Base-by-base conservation (phyloP, 768 basidiomycete species). In the Lanmaoa pseudosensibilis region DNA sequence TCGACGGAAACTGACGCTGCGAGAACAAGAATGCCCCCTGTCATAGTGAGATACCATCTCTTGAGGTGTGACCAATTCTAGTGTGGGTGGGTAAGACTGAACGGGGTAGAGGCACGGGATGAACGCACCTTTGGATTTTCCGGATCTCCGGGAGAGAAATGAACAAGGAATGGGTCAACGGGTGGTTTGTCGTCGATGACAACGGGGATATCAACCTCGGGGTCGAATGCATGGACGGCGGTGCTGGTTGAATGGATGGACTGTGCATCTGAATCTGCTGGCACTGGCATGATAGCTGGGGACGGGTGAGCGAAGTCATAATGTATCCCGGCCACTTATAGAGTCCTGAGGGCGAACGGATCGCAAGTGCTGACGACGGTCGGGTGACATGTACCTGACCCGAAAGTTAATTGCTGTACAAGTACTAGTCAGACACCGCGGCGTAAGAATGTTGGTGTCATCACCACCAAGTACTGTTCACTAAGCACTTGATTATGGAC, bases 401-500 rank as follows among this genome's bases (percentile, higher is more conserved):
- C 18, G 27, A n/a, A 4, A 25, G 45, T 39, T n/a, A 0, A 19
- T 39, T 19, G 11, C n/a, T 19, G n/a, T 23, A 25, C 21, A 43
- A 43, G 13, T n/a, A 23, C 41, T 41, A 8, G 21, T 23, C 40
- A 21, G 40, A 21, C 21, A n/a, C n/a, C n/a, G 8, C 3, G 41
- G 23, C 41, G 25, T 43, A 4, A 23, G 3, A 9, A 23, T 9
- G 41, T 23, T 23, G 3, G 23, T 13, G 41, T 43, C 23, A 25
- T 23, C 21, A 23, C 9, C 7, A 30, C 27, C 7, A 25, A 25
- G 25, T 5, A 30, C 27, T 30, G 27, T 27, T 27, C 27, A 27
- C n/a, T n/a, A 27, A 27, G 27, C 27, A 6, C 27, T 27, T 30
- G 8, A 30, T 18, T 11, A 91, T 92, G 90, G 91, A 94, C 73